Conservation (phyloP, 805 yeast species). For the Yamadazyma sp. region DNA sequence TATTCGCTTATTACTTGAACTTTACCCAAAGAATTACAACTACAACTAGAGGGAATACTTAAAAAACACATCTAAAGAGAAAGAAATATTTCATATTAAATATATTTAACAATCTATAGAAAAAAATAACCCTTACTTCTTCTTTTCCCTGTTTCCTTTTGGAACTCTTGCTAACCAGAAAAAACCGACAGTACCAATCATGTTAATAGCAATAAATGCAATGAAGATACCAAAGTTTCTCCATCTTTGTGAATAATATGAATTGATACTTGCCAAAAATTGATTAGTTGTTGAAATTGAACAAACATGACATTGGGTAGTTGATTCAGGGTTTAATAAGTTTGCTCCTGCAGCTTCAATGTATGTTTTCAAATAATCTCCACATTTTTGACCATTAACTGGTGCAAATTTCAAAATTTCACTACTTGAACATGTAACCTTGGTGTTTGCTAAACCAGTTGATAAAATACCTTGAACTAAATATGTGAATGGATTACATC, state of each 20-base stretch:
- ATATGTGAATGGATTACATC: slow-evolving; percentile 67
- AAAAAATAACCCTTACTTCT: slow-evolving; percentile 11
- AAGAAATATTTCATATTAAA: too few species aligned
- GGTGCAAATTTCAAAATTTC: slow-evolving; percentile 23
- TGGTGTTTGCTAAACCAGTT: slow-evolving; percentile 24
- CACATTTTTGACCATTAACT: slow-evolving; percentile 27
- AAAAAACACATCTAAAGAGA: too few species aligned
- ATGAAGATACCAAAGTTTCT: slow-evolving; percentile 59
- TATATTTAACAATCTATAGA: too few species aligned
- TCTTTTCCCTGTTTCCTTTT: slow-evolving; percentile 46
- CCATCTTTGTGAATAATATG: slow-evolving; percentile 56
- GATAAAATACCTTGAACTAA: slow-evolving; percentile 52
- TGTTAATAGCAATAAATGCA: slow-evolving; percentile 32
- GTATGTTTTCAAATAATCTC: slow-evolving; percentile 23
- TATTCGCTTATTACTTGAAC: too few species aligned
- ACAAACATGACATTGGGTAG: slow-evolving; percentile 60
- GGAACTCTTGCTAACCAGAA: slow-evolving; percentile 76
- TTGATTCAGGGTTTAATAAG: slow-evolving; percentile 38
- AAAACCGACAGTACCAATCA: slow-evolving; percentile 26
- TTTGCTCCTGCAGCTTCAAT: slow-evolving; percentile 42
- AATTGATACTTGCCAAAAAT: slow-evolving; percentile 47
- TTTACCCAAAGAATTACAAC: too few species aligned
- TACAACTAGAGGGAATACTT: too few species aligned
- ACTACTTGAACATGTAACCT: slow-evolving; percentile 34
- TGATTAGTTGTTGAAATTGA: slow-evolving; percentile 53